A percentile compares a stretch with the other conserved stretches of the same genome.
Evolutionary conservation across 441 rosid species (phyloP).

Genomic region (Euphorbia corollata): DNA sequence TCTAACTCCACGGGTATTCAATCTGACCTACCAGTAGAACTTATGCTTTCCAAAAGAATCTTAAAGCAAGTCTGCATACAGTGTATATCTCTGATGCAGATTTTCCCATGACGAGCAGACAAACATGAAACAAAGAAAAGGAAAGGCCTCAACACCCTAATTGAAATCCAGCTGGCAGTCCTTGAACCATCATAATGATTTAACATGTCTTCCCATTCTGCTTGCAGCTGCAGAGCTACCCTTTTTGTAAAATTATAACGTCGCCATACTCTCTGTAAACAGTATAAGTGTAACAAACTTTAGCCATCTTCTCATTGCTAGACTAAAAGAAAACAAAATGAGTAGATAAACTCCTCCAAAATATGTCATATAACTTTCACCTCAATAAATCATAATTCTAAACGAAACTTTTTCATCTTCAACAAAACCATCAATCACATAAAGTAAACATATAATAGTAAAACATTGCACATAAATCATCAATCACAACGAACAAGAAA

Average conservation of each 20-base stretch:
- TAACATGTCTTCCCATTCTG: constrained; percentile 61
- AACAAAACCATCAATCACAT: constrained; percentile 5
- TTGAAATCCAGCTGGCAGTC: constrained; percentile 55
- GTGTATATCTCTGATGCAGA: constrained; percentile 38
- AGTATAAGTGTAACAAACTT: background rate
- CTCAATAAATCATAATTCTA: constrained; percentile 7
- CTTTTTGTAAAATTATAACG: constrained; percentile 49
- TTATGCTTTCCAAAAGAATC: constrained; percentile 64
- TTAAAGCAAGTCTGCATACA: constrained; percentile 65
- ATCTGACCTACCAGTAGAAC: constrained; percentile 53
- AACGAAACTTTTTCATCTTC: background rate
- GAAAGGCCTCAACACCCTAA: constrained; percentile 63
- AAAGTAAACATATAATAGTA: background rate
- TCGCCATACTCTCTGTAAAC: constrained; percentile 84
- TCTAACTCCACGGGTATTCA: background rate
- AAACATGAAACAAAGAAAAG: constrained; percentile 57
- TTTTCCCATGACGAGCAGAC: constrained; percentile 41
- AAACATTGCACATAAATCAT: background rate
- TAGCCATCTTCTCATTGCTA: constrained; percentile 5
- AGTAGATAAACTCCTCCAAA: background rate
- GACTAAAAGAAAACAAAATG: background rate
- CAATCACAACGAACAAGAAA: background rate
- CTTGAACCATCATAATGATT: constrained; percentile 31
- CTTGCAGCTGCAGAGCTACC: constrained; percentile 52
- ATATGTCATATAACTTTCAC: background rate